Conservation (phyloP, 805 yeast species). For the Yarrowia hollandica region DNA sequence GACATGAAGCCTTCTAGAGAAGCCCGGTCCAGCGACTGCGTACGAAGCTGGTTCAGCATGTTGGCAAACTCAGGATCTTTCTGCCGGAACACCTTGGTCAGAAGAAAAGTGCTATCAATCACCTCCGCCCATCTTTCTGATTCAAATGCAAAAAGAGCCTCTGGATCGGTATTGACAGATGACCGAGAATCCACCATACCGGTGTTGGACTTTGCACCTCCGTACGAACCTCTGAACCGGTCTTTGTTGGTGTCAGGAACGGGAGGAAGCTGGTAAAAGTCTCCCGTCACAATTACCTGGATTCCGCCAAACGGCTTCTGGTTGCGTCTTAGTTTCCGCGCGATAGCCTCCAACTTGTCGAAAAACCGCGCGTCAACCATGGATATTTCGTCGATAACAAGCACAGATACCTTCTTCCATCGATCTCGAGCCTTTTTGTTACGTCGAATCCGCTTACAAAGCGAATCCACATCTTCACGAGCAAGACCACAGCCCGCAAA, state of each 20-base stretch:
- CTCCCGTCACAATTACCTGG: conserved; percentile 89
- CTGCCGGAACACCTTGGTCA: conserved; percentile 85
- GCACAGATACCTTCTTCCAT: conserved; percentile 69
- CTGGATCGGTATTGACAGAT: conserved; percentile 30
- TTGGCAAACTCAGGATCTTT: conserved; percentile 70
- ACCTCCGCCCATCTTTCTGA: conserved; percentile 65
- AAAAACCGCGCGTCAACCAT: conserved; percentile 85
- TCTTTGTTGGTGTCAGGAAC: conserved; percentile 46
- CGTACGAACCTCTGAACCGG: conserved; percentile 1
- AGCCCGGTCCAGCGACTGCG: conserved; percentile 59
- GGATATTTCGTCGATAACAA: conserved; percentile 89
- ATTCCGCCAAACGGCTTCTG: conserved; percentile 87
- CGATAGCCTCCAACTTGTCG: conserved; percentile 71
- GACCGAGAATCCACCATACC: conserved; percentile 15
- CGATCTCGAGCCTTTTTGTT: conserved; percentile 48
- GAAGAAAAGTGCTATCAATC: conserved; percentile 63
- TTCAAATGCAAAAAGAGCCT: conserved; percentile 69
- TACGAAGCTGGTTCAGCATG: conserved; percentile 77
- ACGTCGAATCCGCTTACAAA: conserved; percentile 52
- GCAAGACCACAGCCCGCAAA: conserved; percentile 88
- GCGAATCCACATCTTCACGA: conserved; percentile 47
- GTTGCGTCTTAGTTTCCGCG: conserved; percentile 52
- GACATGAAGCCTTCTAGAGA: conserved; percentile 51
- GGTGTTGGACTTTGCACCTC: neutral
- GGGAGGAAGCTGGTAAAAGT: conserved; percentile 94